Percentiles rank a stretch among this genome's conserved stretches.
Evolutionary conservation across 1,139 yeast species (phyloP).

Genomic region (Arxiozyma heterogenica): DNA sequence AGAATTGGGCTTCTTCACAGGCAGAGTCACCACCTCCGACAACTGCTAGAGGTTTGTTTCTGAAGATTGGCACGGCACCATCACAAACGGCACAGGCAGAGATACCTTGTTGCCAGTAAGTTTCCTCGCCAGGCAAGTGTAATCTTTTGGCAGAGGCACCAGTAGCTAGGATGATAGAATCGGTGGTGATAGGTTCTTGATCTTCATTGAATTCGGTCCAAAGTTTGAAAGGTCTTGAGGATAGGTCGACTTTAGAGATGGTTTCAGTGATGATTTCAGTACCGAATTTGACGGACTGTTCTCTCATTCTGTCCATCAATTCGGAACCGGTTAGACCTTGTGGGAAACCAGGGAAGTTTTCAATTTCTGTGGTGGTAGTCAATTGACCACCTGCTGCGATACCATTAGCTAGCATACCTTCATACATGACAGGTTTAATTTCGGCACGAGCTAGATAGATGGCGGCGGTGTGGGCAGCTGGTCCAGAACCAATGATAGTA

Average conservation of each 20-base stretch:
- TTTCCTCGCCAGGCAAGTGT: conserved; percentile 89
- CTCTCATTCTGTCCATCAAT: conserved; percentile 89
- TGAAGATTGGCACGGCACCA: conserved; percentile 97
- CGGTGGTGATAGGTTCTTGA: conserved; percentile 81
- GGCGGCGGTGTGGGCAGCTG: conserved; percentile 99
- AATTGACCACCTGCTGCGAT: conserved; percentile 98
- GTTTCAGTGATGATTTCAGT: conserved; percentile 93
- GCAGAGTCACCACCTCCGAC: conserved; percentile 99
- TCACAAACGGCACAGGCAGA: conserved; percentile 99
- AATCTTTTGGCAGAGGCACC: conserved; percentile 97
- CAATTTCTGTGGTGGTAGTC: conserved; percentile 95
- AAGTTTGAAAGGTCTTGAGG: conserved; percentile 81
- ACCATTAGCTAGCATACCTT: conserved; percentile 96
- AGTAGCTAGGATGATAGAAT: conserved; percentile 85
- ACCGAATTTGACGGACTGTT: conserved; percentile 79
- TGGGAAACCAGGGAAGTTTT: conserved; percentile 98
- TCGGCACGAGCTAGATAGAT: conserved; percentile 94
- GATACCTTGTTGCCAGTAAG: conserved; percentile 97
- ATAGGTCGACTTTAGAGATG: conserved; percentile 78
- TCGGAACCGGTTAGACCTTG: conserved; percentile 81
- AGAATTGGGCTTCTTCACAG: conserved; percentile 93
- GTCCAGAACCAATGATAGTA: conserved; percentile 94
- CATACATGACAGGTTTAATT: conserved; percentile 84
- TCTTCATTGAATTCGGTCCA: conserved; percentile 96
- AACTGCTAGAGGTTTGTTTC: conserved; percentile 95